Evolutionary conservation across 768 basidiomycete genomes (phyloP), one percentile per base, ranked within the genome.

Genomic region (Russula sp.): DNA sequence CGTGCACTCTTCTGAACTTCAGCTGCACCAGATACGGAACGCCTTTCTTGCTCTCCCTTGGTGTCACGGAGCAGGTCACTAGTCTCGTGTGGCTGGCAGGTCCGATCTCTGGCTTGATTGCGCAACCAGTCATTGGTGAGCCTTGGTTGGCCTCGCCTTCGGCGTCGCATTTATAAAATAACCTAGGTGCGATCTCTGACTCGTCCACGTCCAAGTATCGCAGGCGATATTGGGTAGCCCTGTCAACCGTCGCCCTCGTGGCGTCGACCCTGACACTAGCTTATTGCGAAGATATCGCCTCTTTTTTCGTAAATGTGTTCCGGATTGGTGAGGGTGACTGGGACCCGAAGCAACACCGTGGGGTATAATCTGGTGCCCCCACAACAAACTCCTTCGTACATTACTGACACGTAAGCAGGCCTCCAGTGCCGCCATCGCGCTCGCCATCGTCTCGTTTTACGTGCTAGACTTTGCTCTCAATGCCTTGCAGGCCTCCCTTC

Each of bases 381-480:
- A 7, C 32, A 38, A 72, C 32, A 25, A 32, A 18, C 58, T 53
- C 18, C 22, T 56, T 29, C 25, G 2, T 64, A 50, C 34, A 34
- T 20, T 4, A 43, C 60, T 57, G 11, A 66, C 36, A n/a, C 35
- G 16, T 53, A 50, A 49, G 20, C 64, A 92, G 88, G 85, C 82
- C 18, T 75, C 81, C 42, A 83, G 79, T 65, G 84, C 81, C 32
- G 84, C 93, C 11, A 96, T 98, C 59, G 83, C 79, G 53, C 83
- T 98, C 54, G 97, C 95, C 2, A 82, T 99, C 32, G 77, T 86
- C 25, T 87, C 90, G 0, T 98, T 99, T 75, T 99, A 97, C 70
- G 73, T 94, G 51, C 79, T 99, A 38, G 97, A 99, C 73, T 99
- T 99, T 70, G 91, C 93, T n/a, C 80, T 99, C 60, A 99, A 99